These are phyloP conservation scores for Escallonia herrerae DNA, from an alignment of 129 eudicot species.

Conservation along the genomic window DNA sequence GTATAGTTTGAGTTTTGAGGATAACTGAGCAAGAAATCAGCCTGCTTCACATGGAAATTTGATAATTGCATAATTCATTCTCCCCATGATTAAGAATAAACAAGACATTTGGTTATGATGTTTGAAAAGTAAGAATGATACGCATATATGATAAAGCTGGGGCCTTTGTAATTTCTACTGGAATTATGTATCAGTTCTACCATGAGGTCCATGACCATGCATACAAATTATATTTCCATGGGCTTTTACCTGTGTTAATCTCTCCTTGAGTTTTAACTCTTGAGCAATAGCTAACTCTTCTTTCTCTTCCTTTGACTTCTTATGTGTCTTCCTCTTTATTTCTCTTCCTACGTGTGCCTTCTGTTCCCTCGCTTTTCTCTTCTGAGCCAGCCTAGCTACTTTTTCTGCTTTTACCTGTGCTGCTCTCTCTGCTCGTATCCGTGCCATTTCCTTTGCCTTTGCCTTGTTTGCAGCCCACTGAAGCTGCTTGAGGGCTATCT, in stretches of 20 bases:
- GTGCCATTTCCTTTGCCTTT: slow-evolving; percentile 53
- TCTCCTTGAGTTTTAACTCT: slow-evolving; percentile 50
- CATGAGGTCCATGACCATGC: no score
- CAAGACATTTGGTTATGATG: no score
- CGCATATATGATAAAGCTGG: no score
- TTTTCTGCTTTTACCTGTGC: slow-evolving; percentile 49
- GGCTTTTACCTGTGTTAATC: slow-evolving; percentile 57
- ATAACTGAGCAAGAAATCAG: no score
- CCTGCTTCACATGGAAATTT: no score
- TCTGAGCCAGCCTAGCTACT: slow-evolving; percentile 26
- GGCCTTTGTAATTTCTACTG: no score
- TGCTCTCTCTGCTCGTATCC: slow-evolving; percentile 42
- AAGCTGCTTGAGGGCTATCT: slow-evolving; percentile 36
- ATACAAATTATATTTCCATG: not conserved
- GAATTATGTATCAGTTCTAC: no score
- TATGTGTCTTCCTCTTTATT: slow-evolving; percentile 19
- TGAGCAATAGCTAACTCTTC: slow-evolving; percentile 45
- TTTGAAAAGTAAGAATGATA: no score
- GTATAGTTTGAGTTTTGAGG: no score
- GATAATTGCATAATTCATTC: no score
- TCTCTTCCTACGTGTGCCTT: slow-evolving; percentile 39
- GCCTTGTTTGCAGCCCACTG: slow-evolving; percentile 53
- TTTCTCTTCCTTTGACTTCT: slow-evolving; percentile 48
- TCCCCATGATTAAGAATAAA: no score
- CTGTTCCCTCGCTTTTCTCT: slow-evolving; percentile 33